phyloP scores from a whole-genome alignment of 257 asterid genomes.

The Thymus quinquecostatus region DNA sequence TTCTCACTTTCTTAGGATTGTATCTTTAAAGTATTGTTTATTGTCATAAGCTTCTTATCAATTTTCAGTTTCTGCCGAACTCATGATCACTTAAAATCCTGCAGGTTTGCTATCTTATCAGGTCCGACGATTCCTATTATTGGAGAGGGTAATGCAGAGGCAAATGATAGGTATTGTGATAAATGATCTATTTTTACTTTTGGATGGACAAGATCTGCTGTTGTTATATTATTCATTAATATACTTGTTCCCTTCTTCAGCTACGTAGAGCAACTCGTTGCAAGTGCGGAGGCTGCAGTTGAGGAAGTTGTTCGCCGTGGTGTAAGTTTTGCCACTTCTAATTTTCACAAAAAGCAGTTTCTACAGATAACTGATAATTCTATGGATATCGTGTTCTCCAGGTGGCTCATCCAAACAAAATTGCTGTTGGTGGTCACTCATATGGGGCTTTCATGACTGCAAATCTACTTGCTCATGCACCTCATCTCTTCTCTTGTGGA shows the following conservation, averaged over 20 bases:
- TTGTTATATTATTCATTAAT: slow-evolving; percentile 4
- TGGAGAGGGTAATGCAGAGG: slow-evolving; percentile 98
- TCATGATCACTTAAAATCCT: slow-evolving; percentile 28
- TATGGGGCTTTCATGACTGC: slow-evolving; percentile 99
- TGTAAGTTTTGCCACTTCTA: slow-evolving; percentile 56
- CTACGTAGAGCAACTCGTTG: slow-evolving; percentile 93
- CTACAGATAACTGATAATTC: slow-evolving; percentile 19
- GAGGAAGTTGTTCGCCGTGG: slow-evolving; percentile 94
- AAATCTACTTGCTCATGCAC: slow-evolving; percentile 97
- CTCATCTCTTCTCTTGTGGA: slow-evolving; percentile 93
- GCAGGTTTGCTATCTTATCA: slow-evolving; percentile 87
- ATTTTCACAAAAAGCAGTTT: background rate
- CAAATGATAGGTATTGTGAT: slow-evolving; percentile 83
- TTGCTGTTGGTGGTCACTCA: slow-evolving; percentile 96
- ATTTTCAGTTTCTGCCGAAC: slow-evolving; percentile 19
- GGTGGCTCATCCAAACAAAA: slow-evolving; percentile 96
- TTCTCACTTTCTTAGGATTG: slow-evolving; percentile 19
- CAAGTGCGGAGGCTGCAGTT: slow-evolving; percentile 97
- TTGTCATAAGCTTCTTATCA: slow-evolving; percentile 24
- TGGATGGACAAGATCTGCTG: background rate
- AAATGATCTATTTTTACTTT: slow-evolving; percentile 8
- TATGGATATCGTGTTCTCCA: slow-evolving; percentile 36
- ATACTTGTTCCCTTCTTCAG: slow-evolving; percentile 46
- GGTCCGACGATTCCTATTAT: slow-evolving; percentile 99
- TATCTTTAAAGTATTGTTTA: slow-evolving; percentile 17